Percentiles rank a stretch among this genome's conserved stretches.
Evolutionary conservation across 768 basidiomycete genomes (phyloP).

Genomic region (Clavaria fumosa): DNA sequence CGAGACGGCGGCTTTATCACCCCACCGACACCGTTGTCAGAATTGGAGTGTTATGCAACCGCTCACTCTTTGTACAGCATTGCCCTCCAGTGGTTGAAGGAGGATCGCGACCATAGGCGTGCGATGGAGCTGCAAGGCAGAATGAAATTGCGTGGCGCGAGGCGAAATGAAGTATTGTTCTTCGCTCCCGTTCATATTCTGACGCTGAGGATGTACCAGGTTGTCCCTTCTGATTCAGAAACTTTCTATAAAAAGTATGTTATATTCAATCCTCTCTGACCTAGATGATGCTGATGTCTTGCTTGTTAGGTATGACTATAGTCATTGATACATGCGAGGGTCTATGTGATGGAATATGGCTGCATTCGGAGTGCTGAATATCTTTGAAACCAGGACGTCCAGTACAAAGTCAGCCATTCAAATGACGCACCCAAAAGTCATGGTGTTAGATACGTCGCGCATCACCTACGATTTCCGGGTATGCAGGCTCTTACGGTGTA

Average conservation of each 20-base stretch:
- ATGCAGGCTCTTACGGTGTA: no score
- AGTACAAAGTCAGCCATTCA: no score
- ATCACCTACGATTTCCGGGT: no score
- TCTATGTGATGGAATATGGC: not conserved
- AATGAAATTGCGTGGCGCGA: conserved; percentile 49
- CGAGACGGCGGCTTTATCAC: conserved; percentile 63
- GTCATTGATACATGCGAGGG: conserved; percentile 17
- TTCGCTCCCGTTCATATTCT: not conserved
- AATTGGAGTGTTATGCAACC: conserved; percentile 15
- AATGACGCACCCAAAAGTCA: no score
- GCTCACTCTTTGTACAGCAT: conserved; percentile 40
- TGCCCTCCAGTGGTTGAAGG: conserved; percentile 77
- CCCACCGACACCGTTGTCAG: conserved; percentile 57
- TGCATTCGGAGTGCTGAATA: no score
- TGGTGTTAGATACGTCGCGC: no score
- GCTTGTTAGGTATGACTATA: conserved; percentile 30
- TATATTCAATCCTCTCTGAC: not conserved
- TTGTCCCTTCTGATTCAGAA: conserved; percentile 60
- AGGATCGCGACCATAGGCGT: conserved; percentile 57
- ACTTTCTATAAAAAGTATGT: conserved; percentile 73
- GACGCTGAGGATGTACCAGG: conserved; percentile 21
- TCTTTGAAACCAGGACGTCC: no score
- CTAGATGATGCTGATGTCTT: no score
- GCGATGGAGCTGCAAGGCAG: conserved; percentile 40
- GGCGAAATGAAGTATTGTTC: conserved; percentile 29